These are phyloP conservation scores for Penicillium occitanis DNA, from an alignment of 2,329 filamentous ascomycete species.

Conservation along the genomic window DNA sequence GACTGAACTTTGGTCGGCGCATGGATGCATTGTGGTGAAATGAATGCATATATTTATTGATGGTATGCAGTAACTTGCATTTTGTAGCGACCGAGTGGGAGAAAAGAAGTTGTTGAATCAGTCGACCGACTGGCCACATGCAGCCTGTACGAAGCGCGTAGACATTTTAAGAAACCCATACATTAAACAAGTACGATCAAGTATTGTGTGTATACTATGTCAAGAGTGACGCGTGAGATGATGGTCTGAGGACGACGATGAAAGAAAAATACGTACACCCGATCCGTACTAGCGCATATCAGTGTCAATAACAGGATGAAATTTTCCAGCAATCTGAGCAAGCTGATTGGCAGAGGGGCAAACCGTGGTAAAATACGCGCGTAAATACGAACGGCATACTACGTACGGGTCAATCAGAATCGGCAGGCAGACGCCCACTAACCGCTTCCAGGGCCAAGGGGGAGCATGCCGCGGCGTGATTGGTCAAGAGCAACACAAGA, in stretches of 20 bases:
- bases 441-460: background rate
- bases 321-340: background rate
- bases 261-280: background rate
- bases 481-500: background rate
- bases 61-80: background rate
- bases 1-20: background rate
- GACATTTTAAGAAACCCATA: background rate
- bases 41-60: background rate
- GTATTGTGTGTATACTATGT: background rate
- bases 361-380: background rate
- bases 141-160: background rate
- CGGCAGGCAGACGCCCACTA: background rate
- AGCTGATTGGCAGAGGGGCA: background rate
- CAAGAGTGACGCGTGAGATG: background rate
- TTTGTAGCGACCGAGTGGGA: background rate
- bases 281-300: background rate
- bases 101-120: background rate
- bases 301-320: background rate
- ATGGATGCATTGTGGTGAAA: background rate
- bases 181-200: background rate
- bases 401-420: background rate
- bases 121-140: background rate
- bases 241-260: background rate
- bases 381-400: background rate
- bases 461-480: constrained; percentile 2